Evolutionary conservation across 495 filamentous ascomycete species (phyloP).

Genomic region (Niebla homalea): DNA sequence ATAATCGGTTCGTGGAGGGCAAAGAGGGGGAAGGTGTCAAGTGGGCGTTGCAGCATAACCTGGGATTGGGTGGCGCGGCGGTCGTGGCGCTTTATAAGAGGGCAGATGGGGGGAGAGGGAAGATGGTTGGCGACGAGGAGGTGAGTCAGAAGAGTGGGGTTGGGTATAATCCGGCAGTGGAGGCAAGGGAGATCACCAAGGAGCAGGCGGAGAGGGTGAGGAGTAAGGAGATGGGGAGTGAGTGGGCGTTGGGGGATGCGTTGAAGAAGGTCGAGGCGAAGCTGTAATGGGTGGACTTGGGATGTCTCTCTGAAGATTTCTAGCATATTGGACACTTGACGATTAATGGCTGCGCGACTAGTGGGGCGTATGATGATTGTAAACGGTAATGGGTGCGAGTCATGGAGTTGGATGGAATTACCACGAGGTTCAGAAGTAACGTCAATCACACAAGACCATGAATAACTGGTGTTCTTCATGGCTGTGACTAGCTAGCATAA

Average conservation of each 20-base stretch:
- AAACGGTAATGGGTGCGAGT: too few species aligned
- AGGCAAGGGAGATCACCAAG: constrained; percentile 71
- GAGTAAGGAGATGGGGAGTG: constrained; percentile 53
- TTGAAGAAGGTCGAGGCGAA: constrained; percentile 55
- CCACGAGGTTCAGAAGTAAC: too few species aligned
- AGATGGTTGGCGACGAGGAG: constrained; percentile 38
- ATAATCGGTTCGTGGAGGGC: constrained; percentile 53
- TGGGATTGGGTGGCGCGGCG: constrained; percentile 82
- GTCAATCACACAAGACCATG: too few species aligned
- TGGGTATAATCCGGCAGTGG: constrained; percentile 88
- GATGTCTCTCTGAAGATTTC: not conserved
- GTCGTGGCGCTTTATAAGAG: constrained; percentile 85
- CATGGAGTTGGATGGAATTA: too few species aligned
- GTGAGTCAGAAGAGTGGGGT: constrained; percentile 52
- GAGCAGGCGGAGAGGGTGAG: constrained; percentile 58
- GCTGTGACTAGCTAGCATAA: too few species aligned
- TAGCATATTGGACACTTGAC: not conserved
- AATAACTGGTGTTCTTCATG: too few species aligned
- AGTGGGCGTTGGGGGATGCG: constrained; percentile 64
- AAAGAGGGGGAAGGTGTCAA: constrained; percentile 38
- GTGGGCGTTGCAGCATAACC: constrained; percentile 80
- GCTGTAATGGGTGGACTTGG: constrained; percentile 25
- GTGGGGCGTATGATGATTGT: too few species aligned
- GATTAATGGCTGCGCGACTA: too few species aligned
- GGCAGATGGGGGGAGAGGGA: constrained; percentile 58